Conservation (phyloP, 192 early-diverging fungal species). For the Backusella tuberculispora region DNA sequence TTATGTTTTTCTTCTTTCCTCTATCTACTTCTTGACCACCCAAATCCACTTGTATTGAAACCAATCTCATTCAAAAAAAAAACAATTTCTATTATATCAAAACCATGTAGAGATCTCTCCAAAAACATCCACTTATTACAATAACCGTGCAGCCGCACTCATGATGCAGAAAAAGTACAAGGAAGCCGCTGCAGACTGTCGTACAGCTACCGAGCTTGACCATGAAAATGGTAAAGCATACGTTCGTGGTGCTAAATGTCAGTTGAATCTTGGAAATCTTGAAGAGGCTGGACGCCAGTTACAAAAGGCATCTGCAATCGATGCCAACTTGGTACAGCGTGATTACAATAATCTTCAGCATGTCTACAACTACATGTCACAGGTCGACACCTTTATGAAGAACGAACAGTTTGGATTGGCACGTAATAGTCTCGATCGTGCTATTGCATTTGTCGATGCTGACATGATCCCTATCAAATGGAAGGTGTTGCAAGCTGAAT, state of each 20-base stretch:
- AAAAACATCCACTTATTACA: conserved; percentile 65
- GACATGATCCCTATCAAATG: conserved; percentile 60
- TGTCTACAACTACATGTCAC: conserved; percentile 51
- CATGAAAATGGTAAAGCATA: conserved; percentile 64
- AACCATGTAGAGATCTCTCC: conserved; percentile 55
- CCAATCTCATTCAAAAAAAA: too few relatives aligned
- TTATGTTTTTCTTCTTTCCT: too few relatives aligned
- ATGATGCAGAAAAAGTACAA: conserved; percentile 67
- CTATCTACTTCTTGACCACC: too few relatives aligned
- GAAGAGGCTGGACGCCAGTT: conserved; percentile 59
- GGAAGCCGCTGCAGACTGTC: conserved; percentile 68
- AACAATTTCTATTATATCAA: too few relatives aligned
- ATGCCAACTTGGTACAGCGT: conserved; percentile 40
- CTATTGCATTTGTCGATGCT: conserved; percentile 39
- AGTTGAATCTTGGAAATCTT: conserved; percentile 69
- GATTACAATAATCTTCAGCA: conserved; percentile 48
- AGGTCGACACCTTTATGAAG: conserved; percentile 46
- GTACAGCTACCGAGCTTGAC: conserved; percentile 61
- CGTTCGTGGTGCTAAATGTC: conserved; percentile 73
- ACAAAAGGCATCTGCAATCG: conserved; percentile 43
- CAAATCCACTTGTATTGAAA: too few relatives aligned
- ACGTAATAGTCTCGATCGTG: conserved; percentile 49
- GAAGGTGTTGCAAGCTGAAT: conserved; percentile 68
- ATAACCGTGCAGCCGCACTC: conserved; percentile 80
- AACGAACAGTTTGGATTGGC: conserved; percentile 54